Evolutionary conservation across 202 grass and related monocot genomes (phyloP), one percentile per base, ranked within the genome.

Genomic region (Zizania palustris): DNA sequence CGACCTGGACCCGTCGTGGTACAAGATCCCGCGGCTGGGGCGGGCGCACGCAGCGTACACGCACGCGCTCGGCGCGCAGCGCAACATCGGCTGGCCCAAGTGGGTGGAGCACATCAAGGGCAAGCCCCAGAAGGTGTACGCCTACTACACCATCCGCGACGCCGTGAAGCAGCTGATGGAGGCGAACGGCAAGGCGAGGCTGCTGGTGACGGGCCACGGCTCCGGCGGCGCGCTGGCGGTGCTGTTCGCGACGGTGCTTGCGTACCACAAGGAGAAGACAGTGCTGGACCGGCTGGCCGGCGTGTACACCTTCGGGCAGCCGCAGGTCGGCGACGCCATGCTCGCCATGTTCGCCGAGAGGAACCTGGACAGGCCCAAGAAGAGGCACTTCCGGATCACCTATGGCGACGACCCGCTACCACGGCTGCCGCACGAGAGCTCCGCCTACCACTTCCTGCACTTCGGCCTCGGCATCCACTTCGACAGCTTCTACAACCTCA

Each of bases 81-180:
- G 77, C 34, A 90, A 82, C 74, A 64, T 87, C 68, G 82, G 86
- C 22, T 89, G 76, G 75, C 82, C 83, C 18, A 77, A 88, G 22
- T 80, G 79, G 55, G 67, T 85, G 9, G 82, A 87, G 53, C 69
- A 72, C 46, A 13, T 67, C 18, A 83, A 85, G 60, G 74, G 78
- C 67, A 74, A 78, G 13, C 71, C 78, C 12, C 82, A 54, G 10
- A 81, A 71, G 75, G 76, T 76, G 74, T 79, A 85, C 67, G 94
- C 91, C 18, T 97, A 97, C 86, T 97, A 97, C 86, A 18, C 58
- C 36, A n/a, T 97, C 72, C 88, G 91, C 13, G 91, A 93, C 48
- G 41, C 72, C 36, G 39, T 97, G 6, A 85, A 45, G 68, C 63
- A 15, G n/a, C 12, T 90, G 76, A 58, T 97, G 69, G 72, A 61